These are phyloP conservation scores for Melastoma candidum DNA, from an alignment of 441 rosid genomes.

Conservation along the genomic window DNA sequence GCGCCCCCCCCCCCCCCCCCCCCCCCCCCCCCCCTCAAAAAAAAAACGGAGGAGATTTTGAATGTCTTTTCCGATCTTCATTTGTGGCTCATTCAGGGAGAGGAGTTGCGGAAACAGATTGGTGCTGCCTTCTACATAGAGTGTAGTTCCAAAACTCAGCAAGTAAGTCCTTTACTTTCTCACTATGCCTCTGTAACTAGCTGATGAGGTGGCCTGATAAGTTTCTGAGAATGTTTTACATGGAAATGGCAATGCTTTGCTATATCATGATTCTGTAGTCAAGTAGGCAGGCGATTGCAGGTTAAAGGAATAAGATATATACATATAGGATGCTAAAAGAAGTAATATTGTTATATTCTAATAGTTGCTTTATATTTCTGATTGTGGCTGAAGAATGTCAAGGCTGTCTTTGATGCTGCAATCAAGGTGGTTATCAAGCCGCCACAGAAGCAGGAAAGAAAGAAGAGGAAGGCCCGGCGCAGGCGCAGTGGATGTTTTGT, in stretches of 20 bases:
- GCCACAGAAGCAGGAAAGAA: slow-evolving; percentile 63
- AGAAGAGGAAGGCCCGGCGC: slow-evolving; percentile 34
- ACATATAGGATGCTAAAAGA: too few species aligned
- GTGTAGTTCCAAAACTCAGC: slow-evolving; percentile 99
- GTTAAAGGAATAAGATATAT: too few species aligned
- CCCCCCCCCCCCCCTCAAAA: too few species aligned
- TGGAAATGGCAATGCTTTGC: too few species aligned
- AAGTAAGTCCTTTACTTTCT: slow-evolving; percentile 31
- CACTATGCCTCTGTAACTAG: not conserved
- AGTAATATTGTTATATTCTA: not conserved
- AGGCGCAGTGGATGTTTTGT: slow-evolving; percentile 50
- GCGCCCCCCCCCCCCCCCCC: too few species aligned
- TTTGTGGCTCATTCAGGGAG: slow-evolving; percentile 48
- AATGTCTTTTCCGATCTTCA: not conserved
- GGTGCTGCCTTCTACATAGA: slow-evolving; percentile 90
- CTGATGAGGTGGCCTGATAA: not conserved
- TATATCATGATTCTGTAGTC: too few species aligned
- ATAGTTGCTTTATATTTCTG: not conserved
- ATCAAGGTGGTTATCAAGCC: slow-evolving; percentile 90
- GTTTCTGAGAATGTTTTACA: too few species aligned
- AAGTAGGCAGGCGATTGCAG: too few species aligned
- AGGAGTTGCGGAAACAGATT: slow-evolving; percentile 88
- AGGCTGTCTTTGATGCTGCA: slow-evolving; percentile 92
- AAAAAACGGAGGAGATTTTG: too few species aligned
- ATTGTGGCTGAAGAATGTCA: slow-evolving; percentile 58